phyloP scores from a whole-genome alignment of 139 green algal species.

The Chlorella sp. region DNA sequence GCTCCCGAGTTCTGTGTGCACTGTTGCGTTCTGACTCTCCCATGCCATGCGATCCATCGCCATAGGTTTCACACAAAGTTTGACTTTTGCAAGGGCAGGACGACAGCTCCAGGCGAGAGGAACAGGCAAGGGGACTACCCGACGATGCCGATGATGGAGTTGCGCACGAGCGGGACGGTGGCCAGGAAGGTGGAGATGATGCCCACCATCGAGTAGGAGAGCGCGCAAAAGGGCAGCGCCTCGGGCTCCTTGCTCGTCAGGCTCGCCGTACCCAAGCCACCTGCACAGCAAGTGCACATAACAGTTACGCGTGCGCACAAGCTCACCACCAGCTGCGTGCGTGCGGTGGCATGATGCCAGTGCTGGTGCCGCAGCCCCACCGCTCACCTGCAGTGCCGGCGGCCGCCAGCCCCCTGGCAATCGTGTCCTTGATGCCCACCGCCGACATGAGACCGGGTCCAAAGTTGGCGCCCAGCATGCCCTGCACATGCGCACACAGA shows the following conservation, averaged over 20 bases:
- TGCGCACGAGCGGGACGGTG: constrained; percentile 41
- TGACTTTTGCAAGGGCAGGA: no score
- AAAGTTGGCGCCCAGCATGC: constrained; percentile 68
- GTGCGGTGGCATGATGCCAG: no score
- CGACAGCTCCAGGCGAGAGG: no score
- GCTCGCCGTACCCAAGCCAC: constrained; percentile 77
- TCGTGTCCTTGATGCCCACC: constrained; percentile 69
- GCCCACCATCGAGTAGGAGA: constrained; percentile 78
- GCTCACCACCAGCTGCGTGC: no score
- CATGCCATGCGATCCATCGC: no score
- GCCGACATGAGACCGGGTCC: constrained; percentile 57
- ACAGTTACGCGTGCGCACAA: no score
- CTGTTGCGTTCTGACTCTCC: no score
- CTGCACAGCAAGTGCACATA: no score
- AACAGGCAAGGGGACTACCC: constrained; percentile 10
- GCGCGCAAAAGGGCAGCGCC: constrained; percentile 79
- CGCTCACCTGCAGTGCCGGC: constrained; percentile 45
- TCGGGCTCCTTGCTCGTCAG: constrained; percentile 75
- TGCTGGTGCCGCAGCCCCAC: no score
- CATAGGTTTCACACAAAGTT: no score
- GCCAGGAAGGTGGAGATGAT: constrained; percentile 69
- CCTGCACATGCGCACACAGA: no score
- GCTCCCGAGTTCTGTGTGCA: no score
- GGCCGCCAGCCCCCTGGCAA: constrained; percentile 69
- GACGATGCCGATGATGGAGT: constrained; percentile 50